Conservation (phyloP, 2,329 filamentous ascomycete genomes). For the Sporothrix protearum region DNA sequence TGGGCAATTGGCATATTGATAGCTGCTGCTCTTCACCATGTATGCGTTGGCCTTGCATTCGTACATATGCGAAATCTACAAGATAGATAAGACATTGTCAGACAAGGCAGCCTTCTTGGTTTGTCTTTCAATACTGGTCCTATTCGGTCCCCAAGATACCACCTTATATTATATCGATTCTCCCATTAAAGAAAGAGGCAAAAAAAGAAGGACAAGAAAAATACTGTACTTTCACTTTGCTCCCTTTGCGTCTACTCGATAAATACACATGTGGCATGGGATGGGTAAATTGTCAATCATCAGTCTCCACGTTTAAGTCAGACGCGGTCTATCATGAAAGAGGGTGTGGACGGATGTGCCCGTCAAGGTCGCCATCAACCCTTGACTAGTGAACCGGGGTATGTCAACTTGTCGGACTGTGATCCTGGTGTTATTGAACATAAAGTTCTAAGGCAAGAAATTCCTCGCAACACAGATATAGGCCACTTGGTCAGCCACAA, state of each 20-base stretch:
- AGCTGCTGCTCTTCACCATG: not conserved
- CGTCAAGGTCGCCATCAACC: not conserved
- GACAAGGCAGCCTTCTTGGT: not conserved
- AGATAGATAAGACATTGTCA: not conserved
- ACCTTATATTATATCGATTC: not conserved
- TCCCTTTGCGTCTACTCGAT: not conserved
- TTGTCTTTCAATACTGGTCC: not conserved
- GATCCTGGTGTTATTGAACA: not conserved
- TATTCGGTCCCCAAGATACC: not conserved
- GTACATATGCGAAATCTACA: not conserved
- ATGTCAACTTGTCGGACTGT: not conserved
- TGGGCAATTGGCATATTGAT: not conserved
- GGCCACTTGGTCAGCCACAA: not conserved
- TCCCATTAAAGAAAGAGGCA: no score
- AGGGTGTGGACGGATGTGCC: constrained; percentile 18
- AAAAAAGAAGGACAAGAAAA: no score
- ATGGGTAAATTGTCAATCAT: not conserved
- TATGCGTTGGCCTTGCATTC: constrained; percentile 23
- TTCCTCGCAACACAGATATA: no score
- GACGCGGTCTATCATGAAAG: not conserved
- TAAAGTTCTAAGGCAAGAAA: not conserved
- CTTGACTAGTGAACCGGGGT: not conserved
- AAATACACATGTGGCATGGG: not conserved
- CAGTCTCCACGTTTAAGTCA: no score
- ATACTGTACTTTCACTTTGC: no score